Conservation (phyloP, 768 basidiomycete species). For the Mrakia frigida region DNA sequence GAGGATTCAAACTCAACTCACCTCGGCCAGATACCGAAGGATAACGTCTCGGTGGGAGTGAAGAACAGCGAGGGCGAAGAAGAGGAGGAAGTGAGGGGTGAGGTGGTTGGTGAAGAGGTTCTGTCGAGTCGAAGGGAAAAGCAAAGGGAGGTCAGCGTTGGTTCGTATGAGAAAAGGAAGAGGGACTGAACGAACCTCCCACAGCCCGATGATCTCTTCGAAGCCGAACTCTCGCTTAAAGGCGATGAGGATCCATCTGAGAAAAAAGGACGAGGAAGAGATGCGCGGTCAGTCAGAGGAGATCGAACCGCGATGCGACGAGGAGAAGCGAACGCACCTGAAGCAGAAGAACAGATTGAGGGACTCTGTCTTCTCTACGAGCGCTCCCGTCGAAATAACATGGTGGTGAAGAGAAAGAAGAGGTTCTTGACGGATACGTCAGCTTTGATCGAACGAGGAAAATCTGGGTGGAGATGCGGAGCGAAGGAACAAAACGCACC, state of each 20-base stretch:
- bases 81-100: slow-evolving; percentile 79
- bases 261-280: background rate
- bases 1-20: too few species aligned
- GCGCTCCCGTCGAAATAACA: background rate
- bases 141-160: background rate
- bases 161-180: background rate
- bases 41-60: slow-evolving; percentile 96
- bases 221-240: slow-evolving; percentile 98
- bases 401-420: background rate
- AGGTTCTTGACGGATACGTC: slow-evolving; percentile 10
- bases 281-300: background rate
- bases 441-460: background rate
- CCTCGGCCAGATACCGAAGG: slow-evolving; percentile 73
- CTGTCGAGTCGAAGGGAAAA: slow-evolving; percentile 27
- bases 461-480: too few species aligned
- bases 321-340: slow-evolving; percentile 54
- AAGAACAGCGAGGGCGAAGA: slow-evolving; percentile 86
- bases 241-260: slow-evolving; percentile 79
- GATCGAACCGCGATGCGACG: slow-evolving; percentile 1
- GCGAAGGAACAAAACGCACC: slow-evolving; percentile 49
- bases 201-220: slow-evolving; percentile 77
- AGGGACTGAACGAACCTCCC: slow-evolving; percentile 58
- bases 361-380: slow-evolving; percentile 72
- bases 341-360: slow-evolving; percentile 98
- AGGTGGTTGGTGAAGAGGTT: slow-evolving; percentile 61